phyloP scores from a whole-genome alignment of 805 yeast genomes.

The Spencermartinsiella europaea region DNA sequence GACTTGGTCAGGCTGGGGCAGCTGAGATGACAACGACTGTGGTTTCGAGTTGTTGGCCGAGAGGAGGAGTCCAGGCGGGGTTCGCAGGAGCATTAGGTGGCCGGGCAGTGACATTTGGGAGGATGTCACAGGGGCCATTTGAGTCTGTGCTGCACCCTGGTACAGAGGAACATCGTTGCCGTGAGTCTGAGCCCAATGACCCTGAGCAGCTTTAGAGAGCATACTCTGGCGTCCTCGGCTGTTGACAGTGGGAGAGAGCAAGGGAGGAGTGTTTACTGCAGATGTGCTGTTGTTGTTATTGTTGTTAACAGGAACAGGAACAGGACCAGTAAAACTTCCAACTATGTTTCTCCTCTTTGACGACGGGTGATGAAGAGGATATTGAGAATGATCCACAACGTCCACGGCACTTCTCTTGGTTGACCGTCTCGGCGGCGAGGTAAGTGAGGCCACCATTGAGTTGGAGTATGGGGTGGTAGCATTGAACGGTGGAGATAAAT shows the following conservation, averaged over 20 bases:
- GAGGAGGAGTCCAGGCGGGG: not conserved
- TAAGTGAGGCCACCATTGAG: not conserved
- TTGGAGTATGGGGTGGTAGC: too few relatives aligned
- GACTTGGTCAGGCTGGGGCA: not conserved
- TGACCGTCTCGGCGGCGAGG: not conserved
- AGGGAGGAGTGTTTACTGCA: slow-evolving; percentile 1
- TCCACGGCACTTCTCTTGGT: not conserved
- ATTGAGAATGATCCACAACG: too few relatives aligned
- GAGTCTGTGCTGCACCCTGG: not conserved
- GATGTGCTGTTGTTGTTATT: too few relatives aligned
- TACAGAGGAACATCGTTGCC: not conserved
- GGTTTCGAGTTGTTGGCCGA: not conserved
- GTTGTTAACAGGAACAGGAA: too few relatives aligned
- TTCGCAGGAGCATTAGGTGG: not conserved
- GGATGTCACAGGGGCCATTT: not conserved
- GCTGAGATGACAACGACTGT: too few relatives aligned
- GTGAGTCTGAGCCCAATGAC: not conserved
- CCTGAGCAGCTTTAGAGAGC: not conserved
- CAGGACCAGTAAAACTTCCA: too few relatives aligned
- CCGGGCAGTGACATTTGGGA: not conserved
- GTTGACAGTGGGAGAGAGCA: not conserved
- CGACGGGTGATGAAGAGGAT: not conserved
- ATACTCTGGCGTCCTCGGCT: not conserved
- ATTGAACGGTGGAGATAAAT: not conserved
- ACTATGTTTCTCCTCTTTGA: not conserved